Percentiles rank a stretch among this genome's conserved stretches.
phyloP scores from a whole-genome alignment of 2,329 filamentous ascomycete species.

The Neopestalotiopsis sp. region DNA sequence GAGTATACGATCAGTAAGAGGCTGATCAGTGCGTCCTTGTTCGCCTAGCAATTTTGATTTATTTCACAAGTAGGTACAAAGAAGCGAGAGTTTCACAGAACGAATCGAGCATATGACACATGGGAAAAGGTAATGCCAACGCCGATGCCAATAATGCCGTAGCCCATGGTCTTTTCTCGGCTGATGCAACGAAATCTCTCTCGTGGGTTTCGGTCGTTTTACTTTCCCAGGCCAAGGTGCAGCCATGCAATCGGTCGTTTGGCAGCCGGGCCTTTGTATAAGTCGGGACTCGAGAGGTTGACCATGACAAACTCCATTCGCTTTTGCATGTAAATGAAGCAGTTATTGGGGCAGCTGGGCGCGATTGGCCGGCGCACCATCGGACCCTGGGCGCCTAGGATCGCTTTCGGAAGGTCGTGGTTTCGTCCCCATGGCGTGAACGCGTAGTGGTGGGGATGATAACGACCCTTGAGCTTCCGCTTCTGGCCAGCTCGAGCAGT shows the following conservation, averaged over 20 bases:
- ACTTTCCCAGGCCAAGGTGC: not conserved
- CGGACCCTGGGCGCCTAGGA: not conserved
- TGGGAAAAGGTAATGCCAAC: constrained; percentile 5
- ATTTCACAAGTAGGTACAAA: not conserved
- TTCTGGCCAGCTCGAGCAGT: not conserved
- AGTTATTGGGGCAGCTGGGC: not conserved
- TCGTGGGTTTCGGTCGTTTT: not conserved
- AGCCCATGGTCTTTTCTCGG: constrained; percentile 4
- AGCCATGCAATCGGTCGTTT: not conserved
- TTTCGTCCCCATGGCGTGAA: constrained; percentile 5
- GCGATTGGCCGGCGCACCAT: not conserved
- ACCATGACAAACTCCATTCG: not conserved
- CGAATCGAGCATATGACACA: constrained; percentile 8
- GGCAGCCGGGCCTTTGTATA: constrained; percentile 9
- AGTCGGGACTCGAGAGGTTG: not conserved
- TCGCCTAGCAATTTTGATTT: not conserved
- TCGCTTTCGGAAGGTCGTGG: constrained; percentile 13
- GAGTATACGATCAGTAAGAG: not conserved
- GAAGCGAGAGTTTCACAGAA: constrained; percentile 13
- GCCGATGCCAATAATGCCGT: not conserved
- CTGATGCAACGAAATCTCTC: constrained; percentile 1
- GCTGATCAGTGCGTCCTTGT: not conserved
- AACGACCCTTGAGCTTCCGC: constrained; percentile 10
- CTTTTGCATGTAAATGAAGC: constrained; percentile 9
- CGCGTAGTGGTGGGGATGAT: constrained; percentile 10